Conservation (phyloP, 2,329 filamentous ascomycete genomes). For the Colletotrichum spaethianum region DNA sequence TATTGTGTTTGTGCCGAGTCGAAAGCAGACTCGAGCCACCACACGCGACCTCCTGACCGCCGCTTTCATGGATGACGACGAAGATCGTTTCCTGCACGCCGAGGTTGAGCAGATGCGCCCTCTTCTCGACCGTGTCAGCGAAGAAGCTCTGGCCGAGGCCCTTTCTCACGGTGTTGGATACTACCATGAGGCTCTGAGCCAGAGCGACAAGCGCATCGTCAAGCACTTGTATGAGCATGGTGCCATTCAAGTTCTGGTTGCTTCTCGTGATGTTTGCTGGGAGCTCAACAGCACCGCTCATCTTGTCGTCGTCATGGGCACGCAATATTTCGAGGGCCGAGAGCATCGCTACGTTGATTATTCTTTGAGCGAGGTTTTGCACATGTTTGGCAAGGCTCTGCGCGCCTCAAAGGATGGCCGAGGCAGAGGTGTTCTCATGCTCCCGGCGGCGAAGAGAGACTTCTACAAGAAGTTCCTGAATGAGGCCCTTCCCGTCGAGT, state of each 20-base stretch:
- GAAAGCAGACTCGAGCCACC: slow-evolving; percentile 92
- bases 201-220: slow-evolving; percentile 93
- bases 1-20: slow-evolving; percentile 90
- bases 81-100: slow-evolving; percentile 93
- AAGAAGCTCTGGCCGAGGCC: slow-evolving; percentile 89
- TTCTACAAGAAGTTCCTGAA: slow-evolving; percentile 99
- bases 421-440: slow-evolving; percentile 94
- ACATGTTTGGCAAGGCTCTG: slow-evolving; percentile 97
- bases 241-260: slow-evolving; percentile 86
- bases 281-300: slow-evolving; percentile 91
- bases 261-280: slow-evolving; percentile 92
- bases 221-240: slow-evolving; percentile 92
- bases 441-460: slow-evolving; percentile 92
- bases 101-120: slow-evolving; percentile 86
- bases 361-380: slow-evolving; percentile 90
- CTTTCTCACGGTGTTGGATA: slow-evolving; percentile 96
- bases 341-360: slow-evolving; percentile 99
- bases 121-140: slow-evolving; percentile 85
- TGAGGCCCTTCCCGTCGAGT: slow-evolving; percentile 95
- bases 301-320: slow-evolving; percentile 96
- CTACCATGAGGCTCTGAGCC: slow-evolving; percentile 93
- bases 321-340: slow-evolving; percentile 95
- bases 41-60: slow-evolving; percentile 90
- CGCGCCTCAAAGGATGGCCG: slow-evolving; percentile 83
- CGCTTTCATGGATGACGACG: slow-evolving; percentile 89